These are phyloP conservation scores for Fusarium lyarnte DNA, from an alignment of 2,329 filamentous ascomycete species.

Conservation along the genomic window DNA sequence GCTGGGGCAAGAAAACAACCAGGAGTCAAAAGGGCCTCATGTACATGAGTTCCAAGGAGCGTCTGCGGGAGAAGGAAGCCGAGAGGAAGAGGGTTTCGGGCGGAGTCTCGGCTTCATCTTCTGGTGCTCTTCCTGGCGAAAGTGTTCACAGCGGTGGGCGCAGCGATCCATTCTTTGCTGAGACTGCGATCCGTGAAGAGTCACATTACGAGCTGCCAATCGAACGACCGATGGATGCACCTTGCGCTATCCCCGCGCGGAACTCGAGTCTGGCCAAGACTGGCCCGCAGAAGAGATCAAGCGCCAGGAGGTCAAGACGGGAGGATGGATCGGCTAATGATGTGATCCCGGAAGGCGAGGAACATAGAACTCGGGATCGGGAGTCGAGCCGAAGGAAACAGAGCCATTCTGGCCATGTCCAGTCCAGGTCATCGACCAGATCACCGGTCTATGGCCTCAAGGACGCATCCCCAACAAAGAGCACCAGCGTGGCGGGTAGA, in stretches of 20 bases:
- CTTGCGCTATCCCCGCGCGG: conserved; percentile 69
- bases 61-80: conserved; percentile 68
- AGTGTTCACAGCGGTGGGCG: conserved; percentile 51
- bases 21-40: conserved; percentile 68
- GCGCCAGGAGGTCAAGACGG: conserved; percentile 60
- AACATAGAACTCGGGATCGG: conserved; percentile 42
- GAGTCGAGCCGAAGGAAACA: conserved; percentile 35
- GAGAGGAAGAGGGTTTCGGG: conserved; percentile 65
- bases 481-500: conserved; percentile 31
- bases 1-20: conserved; percentile 67
- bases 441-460: conserved; percentile 36
- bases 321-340: conserved; percentile 52
- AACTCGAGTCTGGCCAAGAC: conserved; percentile 75
- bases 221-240: conserved; percentile 47
- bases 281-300: conserved; percentile 62
- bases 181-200: conserved; percentile 67
- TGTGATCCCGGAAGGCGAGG: conserved; percentile 56
- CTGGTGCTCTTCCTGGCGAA: conserved; percentile 50
- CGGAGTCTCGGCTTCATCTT: conserved; percentile 31
- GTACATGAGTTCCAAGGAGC: conserved; percentile 79
- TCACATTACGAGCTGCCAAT: conserved; percentile 47
- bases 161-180: conserved; percentile 61
- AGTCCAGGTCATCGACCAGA: conserved; percentile 20
- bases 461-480: conserved; percentile 34
- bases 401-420: conserved; percentile 15